Conservation (phyloP, 495 filamentous ascomycete species). For the Penicillium odoratum region DNA sequence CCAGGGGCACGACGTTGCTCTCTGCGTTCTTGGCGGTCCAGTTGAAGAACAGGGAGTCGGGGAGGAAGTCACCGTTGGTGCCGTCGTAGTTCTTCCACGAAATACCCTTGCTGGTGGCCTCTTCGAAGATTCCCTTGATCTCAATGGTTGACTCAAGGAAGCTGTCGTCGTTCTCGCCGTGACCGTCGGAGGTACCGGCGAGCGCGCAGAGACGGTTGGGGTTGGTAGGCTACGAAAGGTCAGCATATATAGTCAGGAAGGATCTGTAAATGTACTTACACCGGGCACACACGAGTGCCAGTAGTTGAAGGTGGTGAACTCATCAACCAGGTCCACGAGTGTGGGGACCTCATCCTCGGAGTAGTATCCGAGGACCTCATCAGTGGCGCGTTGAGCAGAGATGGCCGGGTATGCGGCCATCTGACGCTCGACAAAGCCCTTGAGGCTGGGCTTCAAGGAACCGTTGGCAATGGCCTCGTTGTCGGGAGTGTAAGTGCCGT, state of each 20-base stretch:
- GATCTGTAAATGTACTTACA: slow-evolving; percentile 24
- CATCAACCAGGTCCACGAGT: slow-evolving; percentile 45
- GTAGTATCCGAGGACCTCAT: slow-evolving; percentile 54
- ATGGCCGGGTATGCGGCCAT: slow-evolving; percentile 30
- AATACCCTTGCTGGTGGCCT: slow-evolving; percentile 41
- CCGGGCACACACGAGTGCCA: slow-evolving; percentile 55
- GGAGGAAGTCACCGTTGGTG: slow-evolving; percentile 34
- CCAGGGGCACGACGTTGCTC: slow-evolving; percentile 36
- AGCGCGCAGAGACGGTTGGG: slow-evolving; percentile 50
- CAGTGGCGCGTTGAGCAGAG: slow-evolving; percentile 35
- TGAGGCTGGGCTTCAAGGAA: slow-evolving; percentile 33
- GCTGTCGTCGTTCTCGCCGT: slow-evolving; percentile 47
- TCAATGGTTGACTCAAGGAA: slow-evolving; percentile 40
- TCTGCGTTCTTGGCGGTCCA: slow-evolving; percentile 44
- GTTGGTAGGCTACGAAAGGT: slow-evolving; percentile 44
- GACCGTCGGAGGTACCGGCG: slow-evolving; percentile 48
- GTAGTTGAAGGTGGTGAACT: slow-evolving; percentile 54
- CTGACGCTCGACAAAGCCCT: slow-evolving; percentile 54
- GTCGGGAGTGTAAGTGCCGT: slow-evolving; percentile 44
- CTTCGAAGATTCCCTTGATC: slow-evolving; percentile 48
- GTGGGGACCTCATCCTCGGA: slow-evolving; percentile 50
- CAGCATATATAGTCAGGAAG: slow-evolving; percentile 4
- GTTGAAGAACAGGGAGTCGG: slow-evolving; percentile 43
- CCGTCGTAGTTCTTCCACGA: slow-evolving; percentile 55
- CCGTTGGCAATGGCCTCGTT: slow-evolving; percentile 39